Base-by-base conservation (phyloP, 345 rosid species). In the Aegle marmelos region DNA sequence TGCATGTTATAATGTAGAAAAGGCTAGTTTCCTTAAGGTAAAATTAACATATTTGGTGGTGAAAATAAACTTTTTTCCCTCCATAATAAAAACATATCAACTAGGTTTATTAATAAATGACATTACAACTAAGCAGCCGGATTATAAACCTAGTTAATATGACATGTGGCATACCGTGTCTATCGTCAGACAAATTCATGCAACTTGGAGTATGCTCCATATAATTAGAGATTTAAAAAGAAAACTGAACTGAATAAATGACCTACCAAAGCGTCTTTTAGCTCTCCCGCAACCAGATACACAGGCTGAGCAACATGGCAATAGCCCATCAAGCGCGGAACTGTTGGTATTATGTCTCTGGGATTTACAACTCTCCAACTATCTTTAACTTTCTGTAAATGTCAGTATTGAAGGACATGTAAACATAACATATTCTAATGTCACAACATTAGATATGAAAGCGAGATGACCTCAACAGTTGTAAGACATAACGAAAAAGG, bases 281-380 rank as follows among this genome's bases (percentile, higher is more conserved):
- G 66, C 30, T 80, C 89, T 85, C 97, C 97, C 76, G 94, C 86
- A 33, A 90, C 89, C 64, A 95, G 88, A 88, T 92, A 95, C 62
- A 93, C 85, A 62, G 98, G 99, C 60, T 90, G 93, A 72, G 98
- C 99, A 31, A 95, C 99, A 71, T 95, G 99, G 86, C 94, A 93
- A 77, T 95, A 95, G 68, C 99, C 99, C 99, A 93, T 95, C 79
- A 93, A 85, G 68, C 93, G 97, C 53, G 99, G 98, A 25, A 95
- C 88, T 10, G 99, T 89, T n/a, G 98, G 99, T 81, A 95, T 93
- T 80, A 95, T 93, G 86, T 95, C 99, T 88, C 99, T 91, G 75
- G 91, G 96, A 84, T 95, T 95, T 59, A 95, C 96, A 73, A 95
- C 91, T 85, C 98, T 92, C 99, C 98, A 92, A 82, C 95, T 93